phyloP scores from a whole-genome alignment of 768 basidiomycete species.

The Phlebiopsis gigantea region DNA sequence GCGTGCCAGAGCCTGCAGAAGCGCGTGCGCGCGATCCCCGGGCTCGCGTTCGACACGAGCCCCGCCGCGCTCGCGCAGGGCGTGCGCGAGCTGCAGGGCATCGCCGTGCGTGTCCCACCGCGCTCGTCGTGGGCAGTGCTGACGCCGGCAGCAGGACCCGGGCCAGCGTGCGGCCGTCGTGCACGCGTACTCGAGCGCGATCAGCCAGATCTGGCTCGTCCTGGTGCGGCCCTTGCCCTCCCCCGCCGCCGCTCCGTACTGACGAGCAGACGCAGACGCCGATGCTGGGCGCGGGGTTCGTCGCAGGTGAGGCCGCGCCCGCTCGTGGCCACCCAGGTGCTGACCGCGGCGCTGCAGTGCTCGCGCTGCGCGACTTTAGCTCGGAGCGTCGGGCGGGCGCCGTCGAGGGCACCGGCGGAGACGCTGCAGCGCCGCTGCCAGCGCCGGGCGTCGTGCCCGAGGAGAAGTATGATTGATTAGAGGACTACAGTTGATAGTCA shows the following conservation, averaged over 20 bases:
- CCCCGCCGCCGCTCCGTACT: not conserved
- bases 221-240: not conserved
- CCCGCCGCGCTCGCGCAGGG: conserved; percentile 19
- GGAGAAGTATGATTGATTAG: too few relatives aligned
- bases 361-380: not conserved
- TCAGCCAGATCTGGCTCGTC: conserved; percentile 35
- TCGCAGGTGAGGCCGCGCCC: conserved; percentile 19
- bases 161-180: conserved; percentile 26
- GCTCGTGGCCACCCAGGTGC: not conserved
- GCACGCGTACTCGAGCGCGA: conserved; percentile 30
- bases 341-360: not conserved
- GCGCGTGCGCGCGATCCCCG: not conserved
- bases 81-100: conserved; percentile 19
- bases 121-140: not conserved
- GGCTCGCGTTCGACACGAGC: conserved; percentile 13
- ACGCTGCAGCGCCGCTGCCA: too few relatives aligned
- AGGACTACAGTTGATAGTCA: too few relatives aligned
- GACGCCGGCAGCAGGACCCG: conserved; percentile 19
- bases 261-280: conserved; percentile 17
- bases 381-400: not conserved
- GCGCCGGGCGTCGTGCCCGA: too few relatives aligned
- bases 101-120: conserved; percentile 14
- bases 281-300: conserved; percentile 26
- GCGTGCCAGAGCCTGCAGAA: not conserved
- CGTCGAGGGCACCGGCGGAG: too few relatives aligned